Evolutionary conservation across 208 protist species (phyloP).

Genomic region (Trypanosoma caninum): DNA sequence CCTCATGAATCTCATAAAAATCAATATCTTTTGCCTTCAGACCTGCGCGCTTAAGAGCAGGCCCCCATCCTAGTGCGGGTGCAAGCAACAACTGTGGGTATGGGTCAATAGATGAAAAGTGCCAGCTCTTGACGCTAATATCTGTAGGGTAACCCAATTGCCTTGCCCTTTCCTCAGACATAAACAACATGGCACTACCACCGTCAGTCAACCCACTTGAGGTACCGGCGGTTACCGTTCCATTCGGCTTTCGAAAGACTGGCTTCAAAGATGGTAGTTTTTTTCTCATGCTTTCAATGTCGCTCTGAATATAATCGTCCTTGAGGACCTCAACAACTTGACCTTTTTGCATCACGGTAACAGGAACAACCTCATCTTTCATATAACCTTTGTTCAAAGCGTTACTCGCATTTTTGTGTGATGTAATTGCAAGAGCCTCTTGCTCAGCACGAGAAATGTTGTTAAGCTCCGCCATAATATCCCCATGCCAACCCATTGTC

Average conservation of each 20-base stretch:
- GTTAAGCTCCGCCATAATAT: slow-evolving; percentile 82
- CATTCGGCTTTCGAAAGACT: slow-evolving; percentile 66
- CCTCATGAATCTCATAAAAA: slow-evolving; percentile 88
- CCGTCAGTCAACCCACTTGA: slow-evolving; percentile 81
- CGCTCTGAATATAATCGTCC: slow-evolving; percentile 72
- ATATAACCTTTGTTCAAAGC: slow-evolving; percentile 73
- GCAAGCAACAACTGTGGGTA: slow-evolving; percentile 86
- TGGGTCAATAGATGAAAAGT: slow-evolving; percentile 82
- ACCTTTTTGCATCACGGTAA: slow-evolving; percentile 36
- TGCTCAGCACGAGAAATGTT: slow-evolving; percentile 61
- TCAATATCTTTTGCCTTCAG: slow-evolving; percentile 78
- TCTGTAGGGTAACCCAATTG: slow-evolving; percentile 75
- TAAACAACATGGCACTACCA: slow-evolving; percentile 74
- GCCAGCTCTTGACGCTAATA: slow-evolving; percentile 51
- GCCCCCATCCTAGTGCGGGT: slow-evolving; percentile 77
- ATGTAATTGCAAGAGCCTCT: slow-evolving; percentile 60
- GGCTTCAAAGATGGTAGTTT: slow-evolving; percentile 74
- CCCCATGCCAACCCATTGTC: slow-evolving; percentile 88
- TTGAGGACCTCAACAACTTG: slow-evolving; percentile 31
- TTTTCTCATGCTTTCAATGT: slow-evolving; percentile 48
- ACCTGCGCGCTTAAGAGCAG: slow-evolving; percentile 59
- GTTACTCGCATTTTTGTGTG: slow-evolving; percentile 60
- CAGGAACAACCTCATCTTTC: slow-evolving; percentile 67
- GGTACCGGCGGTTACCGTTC: slow-evolving; percentile 80
- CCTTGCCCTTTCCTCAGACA: slow-evolving; percentile 82